A percentile compares a stretch with the other conserved stretches of the same genome.
Evolutionary conservation across 2,329 filamentous ascomycete genomes (phyloP).

Genomic region (Penicillium crustosum): DNA sequence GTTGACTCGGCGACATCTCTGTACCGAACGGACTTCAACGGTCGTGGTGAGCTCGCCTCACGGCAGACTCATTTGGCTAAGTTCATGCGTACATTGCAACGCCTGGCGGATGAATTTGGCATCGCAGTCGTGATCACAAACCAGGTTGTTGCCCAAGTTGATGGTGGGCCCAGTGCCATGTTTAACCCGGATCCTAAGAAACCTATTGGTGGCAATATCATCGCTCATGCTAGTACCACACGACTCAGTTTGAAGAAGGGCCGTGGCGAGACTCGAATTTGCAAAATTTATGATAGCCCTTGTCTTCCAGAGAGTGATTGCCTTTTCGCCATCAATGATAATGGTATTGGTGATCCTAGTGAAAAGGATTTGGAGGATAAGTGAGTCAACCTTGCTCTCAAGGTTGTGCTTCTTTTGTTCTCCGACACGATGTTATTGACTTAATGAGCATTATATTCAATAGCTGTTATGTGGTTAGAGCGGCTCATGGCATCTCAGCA

Average conservation of each 20-base stretch:
- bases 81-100: conserved; percentile 50
- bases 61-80: conserved; percentile 64
- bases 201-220: conserved; percentile 97
- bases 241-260: conserved; percentile 94
- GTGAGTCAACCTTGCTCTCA: conserved; percentile 30
- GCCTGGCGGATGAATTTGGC: conserved; percentile 72
- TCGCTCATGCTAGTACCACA: conserved; percentile 95
- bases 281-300: conserved; percentile 98
- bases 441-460: conserved; percentile 17
- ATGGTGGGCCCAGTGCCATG: conserved; percentile 94
- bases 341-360: conserved; percentile 91
- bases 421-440: conserved; percentile 29
- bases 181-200: conserved; percentile 99
- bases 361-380: conserved; percentile 95
- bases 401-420: conserved; percentile 3
- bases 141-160: conserved; percentile 96
- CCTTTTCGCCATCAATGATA: conserved; percentile 93
- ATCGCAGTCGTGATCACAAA: conserved; percentile 99
- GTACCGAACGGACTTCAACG: conserved; percentile 94
- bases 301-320: conserved; percentile 96
- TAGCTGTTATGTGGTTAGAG: conserved; percentile 6
- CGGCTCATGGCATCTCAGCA: conserved; percentile 1
- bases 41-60: conserved; percentile 94
- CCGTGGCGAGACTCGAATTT: conserved; percentile 89
- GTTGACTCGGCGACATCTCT: conserved; percentile 95